Evolutionary conservation across 345 rosid genomes (phyloP).

Genomic region (Lepidium africanum): DNA sequence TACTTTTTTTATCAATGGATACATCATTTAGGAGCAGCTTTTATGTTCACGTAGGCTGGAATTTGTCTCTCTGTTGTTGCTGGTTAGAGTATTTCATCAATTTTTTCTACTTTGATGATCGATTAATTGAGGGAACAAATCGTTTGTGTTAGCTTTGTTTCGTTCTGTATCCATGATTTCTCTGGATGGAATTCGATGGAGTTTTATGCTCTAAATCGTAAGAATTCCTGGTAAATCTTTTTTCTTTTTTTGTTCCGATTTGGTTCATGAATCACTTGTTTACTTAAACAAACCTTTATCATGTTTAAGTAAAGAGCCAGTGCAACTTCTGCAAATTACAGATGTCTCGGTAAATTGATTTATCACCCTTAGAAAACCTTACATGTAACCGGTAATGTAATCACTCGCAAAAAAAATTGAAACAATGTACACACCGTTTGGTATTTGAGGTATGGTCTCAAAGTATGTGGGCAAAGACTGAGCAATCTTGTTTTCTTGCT

Average conservation of each 20-base stretch:
- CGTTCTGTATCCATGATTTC: background rate
- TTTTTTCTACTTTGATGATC: background rate
- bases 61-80: background rate
- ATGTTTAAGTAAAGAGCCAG: background rate
- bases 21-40: background rate
- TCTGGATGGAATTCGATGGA: background rate
- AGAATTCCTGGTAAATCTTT: background rate
- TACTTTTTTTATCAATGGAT: background rate
- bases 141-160: background rate
- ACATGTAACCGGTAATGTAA: background rate
- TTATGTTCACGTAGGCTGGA: background rate
- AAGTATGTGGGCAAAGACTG: background rate
- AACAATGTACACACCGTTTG: constrained; percentile 15
- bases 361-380: background rate
- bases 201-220: background rate
- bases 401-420: constrained; percentile 5
- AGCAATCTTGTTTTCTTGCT: background rate
- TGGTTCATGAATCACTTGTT: background rate
- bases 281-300: background rate
- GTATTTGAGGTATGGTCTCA: constrained; percentile 8
- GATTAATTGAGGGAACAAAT: background rate
- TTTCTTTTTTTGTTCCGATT: no score
- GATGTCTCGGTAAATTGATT: background rate
- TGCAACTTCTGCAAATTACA: background rate
- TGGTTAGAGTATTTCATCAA: background rate